Conservation (phyloP, 495 filamentous ascomycete genomes). For the Daldinia caldariorum region DNA sequence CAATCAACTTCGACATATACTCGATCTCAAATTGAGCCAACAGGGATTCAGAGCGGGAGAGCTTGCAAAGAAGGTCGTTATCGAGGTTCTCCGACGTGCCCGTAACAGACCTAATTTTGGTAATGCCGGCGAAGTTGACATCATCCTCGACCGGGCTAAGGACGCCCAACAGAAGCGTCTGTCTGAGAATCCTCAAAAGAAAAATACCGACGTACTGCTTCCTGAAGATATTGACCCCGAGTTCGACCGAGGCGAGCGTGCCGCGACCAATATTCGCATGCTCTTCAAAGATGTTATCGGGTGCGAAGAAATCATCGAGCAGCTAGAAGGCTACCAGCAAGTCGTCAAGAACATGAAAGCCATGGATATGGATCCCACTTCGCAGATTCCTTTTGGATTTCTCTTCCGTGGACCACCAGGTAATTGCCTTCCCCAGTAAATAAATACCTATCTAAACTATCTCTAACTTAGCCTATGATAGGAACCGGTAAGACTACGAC, state of each 20-base stretch:
- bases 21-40: constrained; percentile 65
- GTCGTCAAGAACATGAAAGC: constrained; percentile 62
- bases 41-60: constrained; percentile 57
- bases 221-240: constrained; percentile 75
- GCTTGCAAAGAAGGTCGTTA: constrained; percentile 56
- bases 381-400: constrained; percentile 55
- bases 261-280: constrained; percentile 60
- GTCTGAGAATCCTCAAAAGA: constrained; percentile 35
- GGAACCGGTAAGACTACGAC: constrained; percentile 81
- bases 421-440: constrained; percentile 8
- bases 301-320: constrained; percentile 66
- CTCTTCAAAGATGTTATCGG: constrained; percentile 76
- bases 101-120: constrained; percentile 68
- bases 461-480: constrained; percentile 43
- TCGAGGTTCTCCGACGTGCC: constrained; percentile 61
- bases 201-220: constrained; percentile 55
- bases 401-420: constrained; percentile 56
- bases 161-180: constrained; percentile 63
- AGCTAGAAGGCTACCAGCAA: constrained; percentile 69
- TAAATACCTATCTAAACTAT: constrained; percentile 47
- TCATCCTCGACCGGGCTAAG: constrained; percentile 69
- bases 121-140: constrained; percentile 74
- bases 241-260: constrained; percentile 64
- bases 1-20: constrained; percentile 64
- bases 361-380: constrained; percentile 68